phyloP scores from a whole-genome alignment of 306 rosid genomes.

The Malus sylvestris region DNA sequence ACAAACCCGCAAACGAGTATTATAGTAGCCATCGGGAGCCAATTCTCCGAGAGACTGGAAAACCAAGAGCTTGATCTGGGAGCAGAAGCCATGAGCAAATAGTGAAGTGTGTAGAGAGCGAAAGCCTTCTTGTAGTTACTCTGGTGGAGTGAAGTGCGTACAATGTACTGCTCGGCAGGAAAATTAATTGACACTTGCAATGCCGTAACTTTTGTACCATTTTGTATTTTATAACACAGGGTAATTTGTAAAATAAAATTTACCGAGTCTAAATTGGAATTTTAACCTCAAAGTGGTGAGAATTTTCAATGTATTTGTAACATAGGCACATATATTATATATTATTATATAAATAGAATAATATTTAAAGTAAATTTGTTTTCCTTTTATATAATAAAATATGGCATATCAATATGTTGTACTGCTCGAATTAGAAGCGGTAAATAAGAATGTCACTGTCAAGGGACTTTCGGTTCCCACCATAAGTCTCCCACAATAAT shows the following conservation, averaged over 20 bases:
- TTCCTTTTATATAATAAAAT: too few relatives aligned
- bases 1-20: conserved; percentile 34
- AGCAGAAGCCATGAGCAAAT: conserved; percentile 33
- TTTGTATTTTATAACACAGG: background rate
- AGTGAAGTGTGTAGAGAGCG: background rate
- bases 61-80: conserved; percentile 28
- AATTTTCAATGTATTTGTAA: too few relatives aligned
- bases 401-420: too few relatives aligned
- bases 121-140: conserved; percentile 7
- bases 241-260: background rate
- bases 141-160: background rate
- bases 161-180: background rate
- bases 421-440: background rate
- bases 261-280: background rate
- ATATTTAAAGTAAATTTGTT: too few relatives aligned
- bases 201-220: background rate
- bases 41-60: conserved; percentile 41
- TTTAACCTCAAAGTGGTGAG: background rate
- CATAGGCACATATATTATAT: rapidly evolving
- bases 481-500: background rate
- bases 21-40: conserved; percentile 34
- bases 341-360: too few relatives aligned
- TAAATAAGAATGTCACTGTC: background rate
- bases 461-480: background rate
- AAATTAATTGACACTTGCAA: background rate